phyloP scores from a whole-genome alignment of 1,139 yeast genomes.

The Yamadazyma sp. region DNA sequence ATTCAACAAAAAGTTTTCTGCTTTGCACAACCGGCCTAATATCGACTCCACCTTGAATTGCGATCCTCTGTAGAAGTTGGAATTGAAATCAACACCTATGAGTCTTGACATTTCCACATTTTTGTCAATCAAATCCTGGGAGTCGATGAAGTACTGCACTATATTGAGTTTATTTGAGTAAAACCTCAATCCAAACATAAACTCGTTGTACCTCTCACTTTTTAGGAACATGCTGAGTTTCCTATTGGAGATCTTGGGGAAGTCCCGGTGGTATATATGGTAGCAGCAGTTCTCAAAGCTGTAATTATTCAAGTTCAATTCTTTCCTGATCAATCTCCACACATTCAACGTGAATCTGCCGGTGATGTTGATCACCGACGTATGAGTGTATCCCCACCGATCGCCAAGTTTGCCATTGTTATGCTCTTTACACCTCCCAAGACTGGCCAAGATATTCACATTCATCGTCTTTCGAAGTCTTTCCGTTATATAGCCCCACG shows the following conservation, averaged over 20 bases:
- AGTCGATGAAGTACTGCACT: constrained; percentile 50
- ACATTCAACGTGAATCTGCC: constrained; percentile 85
- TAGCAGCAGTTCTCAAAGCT: constrained; percentile 75
- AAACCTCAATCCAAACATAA: constrained; percentile 48
- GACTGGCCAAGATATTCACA: constrained; percentile 48
- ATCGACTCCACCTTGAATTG: constrained; percentile 92
- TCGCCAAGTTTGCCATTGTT: constrained; percentile 61
- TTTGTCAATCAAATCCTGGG: constrained; percentile 66
- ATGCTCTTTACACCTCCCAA: constrained; percentile 47
- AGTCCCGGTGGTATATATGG: constrained; percentile 62
- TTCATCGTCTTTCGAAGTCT: constrained; percentile 50
- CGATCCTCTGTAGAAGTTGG: constrained; percentile 87
- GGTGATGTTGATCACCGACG: constrained; percentile 63
- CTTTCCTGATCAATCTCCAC: constrained; percentile 75
- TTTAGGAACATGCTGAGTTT: constrained; percentile 54
- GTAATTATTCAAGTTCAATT: constrained; percentile 63
- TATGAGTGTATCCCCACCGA: constrained; percentile 81
- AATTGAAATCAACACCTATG: constrained; percentile 85
- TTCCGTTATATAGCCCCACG: constrained; percentile 90
- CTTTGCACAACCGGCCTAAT: constrained; percentile 68
- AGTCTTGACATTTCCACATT: constrained; percentile 84
- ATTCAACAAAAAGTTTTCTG: constrained; percentile 67
- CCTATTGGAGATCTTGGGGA: constrained; percentile 61
- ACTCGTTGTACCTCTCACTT: constrained; percentile 23
- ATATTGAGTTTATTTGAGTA: constrained; percentile 50